Evolutionary conservation across 805 yeast genomes (phyloP).

Genomic region (Metschnikowia reukaufii): DNA sequence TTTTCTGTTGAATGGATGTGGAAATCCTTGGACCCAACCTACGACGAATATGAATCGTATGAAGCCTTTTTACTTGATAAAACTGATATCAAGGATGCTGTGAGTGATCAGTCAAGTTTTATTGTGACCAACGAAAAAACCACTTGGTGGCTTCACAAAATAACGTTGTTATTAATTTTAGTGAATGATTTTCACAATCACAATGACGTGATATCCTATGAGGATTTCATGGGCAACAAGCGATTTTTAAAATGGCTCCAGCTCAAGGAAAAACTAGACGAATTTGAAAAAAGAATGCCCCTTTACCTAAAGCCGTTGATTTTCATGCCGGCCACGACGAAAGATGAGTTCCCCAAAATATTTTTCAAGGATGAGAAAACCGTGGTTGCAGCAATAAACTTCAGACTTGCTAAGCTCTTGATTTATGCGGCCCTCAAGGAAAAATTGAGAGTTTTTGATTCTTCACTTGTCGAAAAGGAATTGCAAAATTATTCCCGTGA

Average conservation of each 20-base stretch:
- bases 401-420: slow-evolving; percentile 30
- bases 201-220: slow-evolving; percentile 27
- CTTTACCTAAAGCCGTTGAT: slow-evolving; percentile 32
- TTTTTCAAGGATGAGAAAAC: slow-evolving; percentile 37
- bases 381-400: slow-evolving; percentile 33
- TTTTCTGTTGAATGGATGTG: slow-evolving; percentile 34
- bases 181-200: slow-evolving; percentile 32
- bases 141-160: slow-evolving; percentile 40
- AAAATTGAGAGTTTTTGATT: slow-evolving; percentile 11
- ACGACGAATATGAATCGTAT: slow-evolving; percentile 19
- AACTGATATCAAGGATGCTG: slow-evolving; percentile 1
- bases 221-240: slow-evolving; percentile 26
- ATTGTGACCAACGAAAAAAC: slow-evolving; percentile 18
- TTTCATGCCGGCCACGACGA: slow-evolving; percentile 26
- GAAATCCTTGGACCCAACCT: slow-evolving; percentile 34
- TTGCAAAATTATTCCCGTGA: slow-evolving; percentile 26
- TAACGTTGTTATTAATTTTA: slow-evolving; percentile 27
- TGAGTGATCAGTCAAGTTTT: slow-evolving; percentile 10
- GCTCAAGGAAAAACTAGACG: slow-evolving; percentile 27
- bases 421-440: slow-evolving; percentile 26
- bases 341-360: slow-evolving; percentile 31
- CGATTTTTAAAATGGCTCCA: slow-evolving; percentile 29
- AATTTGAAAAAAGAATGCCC: slow-evolving; percentile 32
- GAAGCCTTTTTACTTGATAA: slow-evolving; percentile 8
- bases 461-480: slow-evolving; percentile 23